A percentile compares a stretch with the other conserved stretches of the same genome.
phyloP scores from a whole-genome alignment of 1,139 yeast genomes.

The Torulaspora pretoriensis region DNA sequence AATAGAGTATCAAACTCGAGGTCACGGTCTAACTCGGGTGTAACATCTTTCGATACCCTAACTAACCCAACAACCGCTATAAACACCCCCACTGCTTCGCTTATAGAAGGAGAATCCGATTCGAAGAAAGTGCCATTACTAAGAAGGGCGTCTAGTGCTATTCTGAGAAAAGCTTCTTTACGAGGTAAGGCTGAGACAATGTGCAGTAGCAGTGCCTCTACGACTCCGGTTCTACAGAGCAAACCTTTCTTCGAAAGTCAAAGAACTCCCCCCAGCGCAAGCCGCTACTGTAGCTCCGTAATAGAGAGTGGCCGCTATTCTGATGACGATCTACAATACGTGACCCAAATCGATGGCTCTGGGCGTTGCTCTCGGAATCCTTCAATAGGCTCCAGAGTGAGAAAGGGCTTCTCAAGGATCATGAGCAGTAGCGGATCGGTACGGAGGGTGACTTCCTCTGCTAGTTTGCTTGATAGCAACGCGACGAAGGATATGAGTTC shows the following conservation, averaged over 20 bases:
- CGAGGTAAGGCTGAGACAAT: slow-evolving; percentile 8
- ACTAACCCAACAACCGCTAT: slow-evolving; percentile 9
- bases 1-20: slow-evolving; percentile 3
- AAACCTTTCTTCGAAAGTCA: slow-evolving; percentile 12
- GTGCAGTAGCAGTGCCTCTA: slow-evolving; percentile 14
- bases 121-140: slow-evolving; percentile 28
- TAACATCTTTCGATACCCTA: slow-evolving; percentile 9
- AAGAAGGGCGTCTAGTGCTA: slow-evolving; percentile 34
- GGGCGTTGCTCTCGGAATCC: slow-evolving; percentile 18
- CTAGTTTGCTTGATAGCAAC: slow-evolving; percentile 1
- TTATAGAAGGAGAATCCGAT: slow-evolving; percentile 8
- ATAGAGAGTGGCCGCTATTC: not conserved
- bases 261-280: slow-evolving; percentile 11
- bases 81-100: slow-evolving; percentile 10
- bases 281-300: slow-evolving; percentile 3
- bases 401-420: slow-evolving; percentile 29
- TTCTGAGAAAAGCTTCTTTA: slow-evolving; percentile 30
- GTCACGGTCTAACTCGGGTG: slow-evolving; percentile 15
- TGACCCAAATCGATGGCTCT: slow-evolving; percentile 10
- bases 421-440: slow-evolving; percentile 23
- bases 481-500: not conserved
- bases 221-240: slow-evolving; percentile 12
- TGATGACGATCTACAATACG: slow-evolving; percentile 13
- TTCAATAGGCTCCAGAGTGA: slow-evolving; percentile 31
- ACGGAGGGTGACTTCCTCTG: slow-evolving; percentile 14